Evolutionary conservation across 768 basidiomycete species (phyloP).

Genomic region (Leucocoprinus sp.): DNA sequence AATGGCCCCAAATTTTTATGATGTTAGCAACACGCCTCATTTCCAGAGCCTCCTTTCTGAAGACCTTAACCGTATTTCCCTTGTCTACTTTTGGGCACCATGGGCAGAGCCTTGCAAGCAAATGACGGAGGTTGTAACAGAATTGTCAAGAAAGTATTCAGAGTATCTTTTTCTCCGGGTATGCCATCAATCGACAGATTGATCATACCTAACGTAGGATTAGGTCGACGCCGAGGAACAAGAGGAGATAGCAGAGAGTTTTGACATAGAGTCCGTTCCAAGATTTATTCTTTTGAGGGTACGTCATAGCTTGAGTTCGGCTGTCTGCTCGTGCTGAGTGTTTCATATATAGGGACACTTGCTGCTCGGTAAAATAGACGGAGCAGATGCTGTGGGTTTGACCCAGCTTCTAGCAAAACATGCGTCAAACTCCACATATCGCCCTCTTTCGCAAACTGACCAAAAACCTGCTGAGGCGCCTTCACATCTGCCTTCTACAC

Average conservation of each 20-base stretch:
- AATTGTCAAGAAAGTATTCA: constrained; percentile 67
- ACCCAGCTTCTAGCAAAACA: constrained; percentile 55
- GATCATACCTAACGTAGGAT: neutral
- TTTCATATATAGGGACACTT: constrained; percentile 68
- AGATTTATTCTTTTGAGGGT: constrained; percentile 77
- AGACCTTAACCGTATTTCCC: constrained; percentile 75
- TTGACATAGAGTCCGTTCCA: constrained; percentile 87
- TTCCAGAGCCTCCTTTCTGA: constrained; percentile 67
- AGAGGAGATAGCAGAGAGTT: constrained; percentile 82
- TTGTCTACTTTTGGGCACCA: constrained; percentile 91
- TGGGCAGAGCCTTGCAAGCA: constrained; percentile 88
- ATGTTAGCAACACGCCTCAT: constrained; percentile 55
- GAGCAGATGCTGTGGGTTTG: constrained; percentile 68
- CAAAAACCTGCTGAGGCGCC: constrained; percentile 28
- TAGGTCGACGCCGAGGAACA: constrained; percentile 82
- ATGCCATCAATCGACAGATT: constrained; percentile 12
- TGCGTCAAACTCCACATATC: constrained; percentile 27
- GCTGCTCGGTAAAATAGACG: constrained; percentile 67
- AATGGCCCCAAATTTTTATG: constrained; percentile 7
- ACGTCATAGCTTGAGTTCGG: constrained; percentile 5
- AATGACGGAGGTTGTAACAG: constrained; percentile 75
- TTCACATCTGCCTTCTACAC: constrained; percentile 13
- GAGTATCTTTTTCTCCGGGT: constrained; percentile 70
- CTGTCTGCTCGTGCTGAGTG: neutral
- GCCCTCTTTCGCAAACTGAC: constrained; percentile 43